A percentile compares a stretch with the other conserved stretches of the same genome.
Conservation (phyloP, 768 basidiomycete genomes). For the Tylopilus balloui region DNA sequence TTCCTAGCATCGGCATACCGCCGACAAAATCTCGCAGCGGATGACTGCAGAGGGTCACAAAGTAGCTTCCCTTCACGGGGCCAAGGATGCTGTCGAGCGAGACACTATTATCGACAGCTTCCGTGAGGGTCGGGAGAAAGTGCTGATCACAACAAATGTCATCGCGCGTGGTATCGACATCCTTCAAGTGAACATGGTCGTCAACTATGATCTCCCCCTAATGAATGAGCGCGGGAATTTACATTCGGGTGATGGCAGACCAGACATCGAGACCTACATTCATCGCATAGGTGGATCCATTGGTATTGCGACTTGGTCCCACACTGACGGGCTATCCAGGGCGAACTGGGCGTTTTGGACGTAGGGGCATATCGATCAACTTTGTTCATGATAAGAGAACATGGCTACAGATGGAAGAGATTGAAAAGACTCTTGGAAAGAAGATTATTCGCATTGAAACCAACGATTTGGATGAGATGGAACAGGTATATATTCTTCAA, state of each 20-base stretch:
- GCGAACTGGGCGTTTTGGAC: conserved; percentile 95
- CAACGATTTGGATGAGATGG: conserved; percentile 89
- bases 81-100: conserved; percentile 85
- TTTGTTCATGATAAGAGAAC: conserved; percentile 91
- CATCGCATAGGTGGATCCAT: conserved; percentile 83
- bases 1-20: conserved; percentile 77
- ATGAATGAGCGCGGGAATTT: conserved; percentile 61
- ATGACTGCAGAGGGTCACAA: conserved; percentile 95
- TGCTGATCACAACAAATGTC: conserved; percentile 97
- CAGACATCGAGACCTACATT: conserved; percentile 95
- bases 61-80: conserved; percentile 93
- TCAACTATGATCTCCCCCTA: conserved; percentile 94
- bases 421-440: conserved; percentile 73
- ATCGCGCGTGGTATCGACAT: conserved; percentile 98
- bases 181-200: conserved; percentile 99
- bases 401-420: conserved; percentile 85
- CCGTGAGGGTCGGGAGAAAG: conserved; percentile 94
- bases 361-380: conserved; percentile 95
- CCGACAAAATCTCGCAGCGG: conserved; percentile 84
- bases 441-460: conserved; percentile 86
- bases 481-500: conserved; percentile 55
- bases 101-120: conserved; percentile 92
- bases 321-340: conserved; percentile 44
- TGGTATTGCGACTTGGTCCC: neutral
- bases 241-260: conserved; percentile 48